Conservation (phyloP, 768 basidiomycete species). For the Amanita inopinata region DNA sequence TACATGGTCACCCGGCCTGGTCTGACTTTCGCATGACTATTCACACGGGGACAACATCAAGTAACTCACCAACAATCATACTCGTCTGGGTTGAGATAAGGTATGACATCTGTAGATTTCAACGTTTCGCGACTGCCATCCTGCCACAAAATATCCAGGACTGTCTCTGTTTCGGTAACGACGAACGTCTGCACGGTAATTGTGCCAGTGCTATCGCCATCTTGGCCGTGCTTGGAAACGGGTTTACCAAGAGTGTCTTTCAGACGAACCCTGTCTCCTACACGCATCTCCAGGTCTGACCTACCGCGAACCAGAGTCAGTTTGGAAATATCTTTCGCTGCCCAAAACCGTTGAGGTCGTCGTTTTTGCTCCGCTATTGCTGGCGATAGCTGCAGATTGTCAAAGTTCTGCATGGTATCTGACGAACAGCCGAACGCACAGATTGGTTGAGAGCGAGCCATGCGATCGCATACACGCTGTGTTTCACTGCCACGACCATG, state of each 20-base stretch:
- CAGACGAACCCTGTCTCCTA: conserved; percentile 64
- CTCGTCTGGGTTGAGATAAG: conserved; percentile 83
- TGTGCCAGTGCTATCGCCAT: conserved; percentile 30
- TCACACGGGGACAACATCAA: not conserved
- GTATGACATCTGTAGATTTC: conserved; percentile 58
- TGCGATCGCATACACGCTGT: conserved; percentile 68
- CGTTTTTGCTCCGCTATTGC: conserved; percentile 41
- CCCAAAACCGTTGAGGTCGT: conserved; percentile 74
- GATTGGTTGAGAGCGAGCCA: conserved; percentile 88
- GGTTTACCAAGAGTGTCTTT: conserved; percentile 40
- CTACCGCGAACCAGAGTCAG: conserved; percentile 54
- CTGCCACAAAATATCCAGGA: conserved; percentile 77
- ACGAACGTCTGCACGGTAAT: conserved; percentile 48
- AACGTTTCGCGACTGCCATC: conserved; percentile 61
- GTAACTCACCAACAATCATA: conserved; percentile 75
- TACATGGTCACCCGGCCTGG: conserved; percentile 87
- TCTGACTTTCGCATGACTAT: conserved; percentile 10
- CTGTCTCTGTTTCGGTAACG: conserved; percentile 66
- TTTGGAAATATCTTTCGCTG: conserved; percentile 48
- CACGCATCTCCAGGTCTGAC: conserved; percentile 54
- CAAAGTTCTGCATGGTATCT: not conserved
- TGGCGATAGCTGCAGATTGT: conserved; percentile 43
- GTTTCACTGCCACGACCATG: conserved; percentile 62
- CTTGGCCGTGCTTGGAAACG: conserved; percentile 51
- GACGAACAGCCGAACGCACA: conserved; percentile 29